Percentiles rank a stretch among this genome's conserved stretches.
phyloP scores from a whole-genome alignment of 345 rosid species.

The Kernera saxatilis region DNA sequence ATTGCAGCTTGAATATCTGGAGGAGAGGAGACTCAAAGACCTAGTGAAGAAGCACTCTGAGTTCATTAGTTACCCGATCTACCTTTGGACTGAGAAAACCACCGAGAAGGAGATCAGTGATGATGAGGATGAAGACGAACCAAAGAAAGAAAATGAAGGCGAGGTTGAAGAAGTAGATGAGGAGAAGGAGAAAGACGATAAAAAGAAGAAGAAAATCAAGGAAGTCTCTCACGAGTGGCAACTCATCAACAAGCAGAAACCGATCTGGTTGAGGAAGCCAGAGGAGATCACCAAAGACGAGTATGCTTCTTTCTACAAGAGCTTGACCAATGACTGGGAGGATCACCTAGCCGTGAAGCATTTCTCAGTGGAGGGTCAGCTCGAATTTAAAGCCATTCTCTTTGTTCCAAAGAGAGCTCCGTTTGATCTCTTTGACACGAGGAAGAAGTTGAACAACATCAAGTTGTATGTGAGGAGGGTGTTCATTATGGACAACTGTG shows the following conservation, averaged over 20 bases:
- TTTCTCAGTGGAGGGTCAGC: conserved; percentile 92
- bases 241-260: conserved; percentile 83
- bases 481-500: conserved; percentile 94
- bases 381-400: conserved; percentile 78
- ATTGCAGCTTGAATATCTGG: conserved; percentile 67
- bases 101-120: conserved; percentile 85
- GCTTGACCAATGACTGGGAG: conserved; percentile 87
- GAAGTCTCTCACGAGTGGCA: conserved; percentile 90
- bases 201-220: conserved; percentile 87
- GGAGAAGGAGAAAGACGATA: conserved; percentile 61
- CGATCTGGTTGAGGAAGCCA: conserved; percentile 88
- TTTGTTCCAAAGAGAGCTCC: conserved; percentile 85
- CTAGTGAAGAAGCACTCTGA: conserved; percentile 92
- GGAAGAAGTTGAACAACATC: conserved; percentile 83
- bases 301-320: conserved; percentile 82
- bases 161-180: conserved; percentile 74
- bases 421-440: conserved; percentile 78
- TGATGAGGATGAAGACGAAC: conserved; percentile 73
- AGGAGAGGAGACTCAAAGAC: conserved; percentile 89
- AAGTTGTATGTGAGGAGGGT: conserved; percentile 83
- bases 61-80: conserved; percentile 85
- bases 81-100: conserved; percentile 86
- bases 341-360: conserved; percentile 84
- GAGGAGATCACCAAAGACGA: conserved; percentile 87
- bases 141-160: conserved; percentile 65